Evolutionary conservation across 176 grass and related monocot species (phyloP), one percentile per base, ranked within the genome.

Genomic region (Neostapfia colusana): DNA sequence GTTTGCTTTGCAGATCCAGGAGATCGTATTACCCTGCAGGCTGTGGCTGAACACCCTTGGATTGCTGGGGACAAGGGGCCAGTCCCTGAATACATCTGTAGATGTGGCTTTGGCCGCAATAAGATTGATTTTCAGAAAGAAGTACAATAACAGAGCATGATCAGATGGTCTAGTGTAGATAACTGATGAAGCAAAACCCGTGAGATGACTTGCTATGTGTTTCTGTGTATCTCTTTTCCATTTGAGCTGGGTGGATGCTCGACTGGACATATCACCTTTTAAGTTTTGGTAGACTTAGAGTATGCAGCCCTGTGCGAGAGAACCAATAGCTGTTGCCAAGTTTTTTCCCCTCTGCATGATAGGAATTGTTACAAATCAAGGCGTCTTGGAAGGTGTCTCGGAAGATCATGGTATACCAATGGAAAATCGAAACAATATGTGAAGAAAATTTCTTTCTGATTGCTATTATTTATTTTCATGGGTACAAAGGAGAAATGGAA

Each of bases 11-110:
- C 82, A 93, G 91, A 93, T 87, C 94, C 88, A 26, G 59, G 53
- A 59, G 49, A 81, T 35, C 93, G 88, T 2, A 85, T 91, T 20
- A 93, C 88, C 37, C 84, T 97, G 73, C 84, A 85, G 78, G 82
- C 74, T 65, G 88, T 63, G 13, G 86, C 88, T 24, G 86, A 87
- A 75, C 94, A 97, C 91, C 86, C 85, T 69, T 91, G 90, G 93
- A 84, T 97, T 55, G 76, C 78, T 73, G 84, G 79, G 6, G 84
- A 85, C 4, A 40, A 91, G 54, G 91, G 90, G 2, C 91, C 94
- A 43, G 81, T 93, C 51, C 75, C 74, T 39, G 86, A 93, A 36
- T 91, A 79, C 76, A 34, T 91, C n/a, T 93, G 93, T 17, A 72
- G 67, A 21, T 93, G 93, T 74, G 89, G 86, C 7, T 88, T 88